A percentile compares a stretch with the other conserved stretches of the same genome.
phyloP scores from a whole-genome alignment of 495 filamentous ascomycete species.

The Lichenothelia convexa region DNA sequence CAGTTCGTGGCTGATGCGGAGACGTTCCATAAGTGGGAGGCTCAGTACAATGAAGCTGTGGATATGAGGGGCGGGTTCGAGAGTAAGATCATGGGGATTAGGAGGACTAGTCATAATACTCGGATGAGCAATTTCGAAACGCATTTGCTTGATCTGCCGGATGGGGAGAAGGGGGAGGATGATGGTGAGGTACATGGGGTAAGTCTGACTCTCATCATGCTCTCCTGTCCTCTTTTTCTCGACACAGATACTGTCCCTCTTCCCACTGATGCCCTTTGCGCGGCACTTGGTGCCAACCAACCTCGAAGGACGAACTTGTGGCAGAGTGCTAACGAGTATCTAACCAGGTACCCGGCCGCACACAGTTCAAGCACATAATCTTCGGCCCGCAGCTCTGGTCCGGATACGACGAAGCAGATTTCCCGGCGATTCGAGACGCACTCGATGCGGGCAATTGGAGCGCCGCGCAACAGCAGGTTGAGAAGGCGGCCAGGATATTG shows the following conservation, averaged over 20 bases:
- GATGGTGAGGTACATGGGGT: constrained; percentile 32
- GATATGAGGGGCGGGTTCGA: constrained; percentile 52
- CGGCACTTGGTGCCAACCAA: too few relatives aligned
- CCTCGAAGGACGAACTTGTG: too few relatives aligned
- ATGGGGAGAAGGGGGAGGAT: constrained; percentile 29
- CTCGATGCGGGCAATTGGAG: constrained; percentile 54
- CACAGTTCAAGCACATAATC: constrained; percentile 87
- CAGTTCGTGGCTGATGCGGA: constrained; percentile 39
- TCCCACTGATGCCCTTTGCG: neutral
- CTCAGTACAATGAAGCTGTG: constrained; percentile 49
- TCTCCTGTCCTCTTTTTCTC: neutral
- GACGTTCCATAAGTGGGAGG: constrained; percentile 55
- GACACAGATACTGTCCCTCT: neutral
- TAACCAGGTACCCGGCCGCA: constrained; percentile 61
- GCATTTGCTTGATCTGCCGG: constrained; percentile 51
- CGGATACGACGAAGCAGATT: constrained; percentile 54
- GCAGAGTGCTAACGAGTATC: too few relatives aligned
- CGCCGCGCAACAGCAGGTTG: constrained; percentile 47
- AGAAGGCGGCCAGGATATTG: constrained; percentile 53
- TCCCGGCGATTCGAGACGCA: constrained; percentile 73
- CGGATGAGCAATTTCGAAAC: constrained; percentile 60
- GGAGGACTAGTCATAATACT: constrained; percentile 40
- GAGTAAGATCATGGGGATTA: constrained; percentile 39
- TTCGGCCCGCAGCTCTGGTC: constrained; percentile 71
- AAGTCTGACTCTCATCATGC: constrained; percentile 22